A percentile compares a stretch with the other conserved stretches of the same genome.
These are phyloP conservation scores for Auricularia heimuer DNA, from an alignment of 768 basidiomycete genomes.

Conservation along the genomic window DNA sequence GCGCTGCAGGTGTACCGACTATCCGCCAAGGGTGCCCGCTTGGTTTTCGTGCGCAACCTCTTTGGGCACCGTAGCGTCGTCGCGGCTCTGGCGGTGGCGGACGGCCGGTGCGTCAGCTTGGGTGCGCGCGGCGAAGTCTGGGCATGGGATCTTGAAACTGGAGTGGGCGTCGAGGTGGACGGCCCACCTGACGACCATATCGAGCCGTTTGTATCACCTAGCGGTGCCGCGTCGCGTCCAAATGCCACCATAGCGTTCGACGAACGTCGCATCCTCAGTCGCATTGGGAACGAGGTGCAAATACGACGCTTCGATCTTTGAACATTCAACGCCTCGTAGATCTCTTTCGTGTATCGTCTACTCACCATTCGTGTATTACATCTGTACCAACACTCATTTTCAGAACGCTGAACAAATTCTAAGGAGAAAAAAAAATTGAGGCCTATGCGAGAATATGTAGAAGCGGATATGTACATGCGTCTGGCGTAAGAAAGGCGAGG, in stretches of 20 bases:
- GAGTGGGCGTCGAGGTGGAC: conserved; percentile 27
- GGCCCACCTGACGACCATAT: neutral
- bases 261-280: neutral
- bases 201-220: conserved; percentile 1
- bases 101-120: conserved; percentile 74
- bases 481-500: neutral
- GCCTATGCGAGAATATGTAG: neutral
- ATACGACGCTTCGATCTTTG: conserved; percentile 3
- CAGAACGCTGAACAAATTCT: too few species aligned
- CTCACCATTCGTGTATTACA: neutral
- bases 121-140: conserved; percentile 64
- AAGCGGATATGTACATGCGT: neutral
- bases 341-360: neutral
- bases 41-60: conserved; percentile 56
- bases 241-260: conserved; percentile 2
- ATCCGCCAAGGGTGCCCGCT: conserved; percentile 43
- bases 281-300: neutral
- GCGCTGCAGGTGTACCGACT: conserved; percentile 66
- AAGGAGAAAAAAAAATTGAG: too few species aligned
- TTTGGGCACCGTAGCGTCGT: conserved; percentile 62
- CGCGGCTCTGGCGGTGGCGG: conserved; percentile 59
- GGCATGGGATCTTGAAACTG: conserved; percentile 78
- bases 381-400: neutral
- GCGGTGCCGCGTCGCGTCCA: neutral
- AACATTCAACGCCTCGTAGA: neutral